These are phyloP conservation scores for Tillandsia fasciculata DNA, from an alignment of 176 grass and related monocot genomes.

Conservation along the genomic window DNA sequence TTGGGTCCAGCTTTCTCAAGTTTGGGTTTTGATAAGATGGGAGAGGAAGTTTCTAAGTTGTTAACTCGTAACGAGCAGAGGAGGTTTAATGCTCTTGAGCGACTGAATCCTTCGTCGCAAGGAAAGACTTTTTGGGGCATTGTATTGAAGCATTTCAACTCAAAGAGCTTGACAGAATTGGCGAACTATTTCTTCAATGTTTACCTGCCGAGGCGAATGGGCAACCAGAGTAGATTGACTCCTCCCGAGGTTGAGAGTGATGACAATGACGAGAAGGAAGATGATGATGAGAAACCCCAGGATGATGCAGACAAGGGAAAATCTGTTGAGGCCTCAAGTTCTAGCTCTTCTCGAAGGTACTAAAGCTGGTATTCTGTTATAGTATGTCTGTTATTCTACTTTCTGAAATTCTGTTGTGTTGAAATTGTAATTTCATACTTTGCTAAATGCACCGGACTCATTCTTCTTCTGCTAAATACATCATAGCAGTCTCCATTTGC, in stretches of 20 bases:
- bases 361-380: not conserved
- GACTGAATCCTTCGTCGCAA: conserved; percentile 40
- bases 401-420: not conserved
- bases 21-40: conserved; percentile 74
- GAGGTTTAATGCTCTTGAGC: conserved; percentile 54
- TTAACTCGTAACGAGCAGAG: conserved; percentile 48
- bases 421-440: not conserved
- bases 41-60: conserved; percentile 52
- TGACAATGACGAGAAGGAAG: conserved; percentile 58
- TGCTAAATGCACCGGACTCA: not conserved
- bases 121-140: conserved; percentile 56
- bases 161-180: conserved; percentile 45
- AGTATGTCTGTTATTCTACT: not conserved
- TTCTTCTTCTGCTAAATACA: not conserved
- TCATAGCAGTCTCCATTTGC: not conserved
- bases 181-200: conserved; percentile 89
- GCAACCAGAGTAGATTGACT: conserved; percentile 44
- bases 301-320: conserved; percentile 20
- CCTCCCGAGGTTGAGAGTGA: conserved; percentile 64
- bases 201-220: conserved; percentile 66
- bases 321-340: conserved; percentile 16
- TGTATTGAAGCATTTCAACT: conserved; percentile 41
- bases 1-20: conserved; percentile 61
- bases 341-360: conserved; percentile 35
- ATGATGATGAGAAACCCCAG: conserved; percentile 43